Evolutionary conservation across 2,329 filamentous ascomycete species (phyloP).

Genomic region (Myrmaecium sp.): DNA sequence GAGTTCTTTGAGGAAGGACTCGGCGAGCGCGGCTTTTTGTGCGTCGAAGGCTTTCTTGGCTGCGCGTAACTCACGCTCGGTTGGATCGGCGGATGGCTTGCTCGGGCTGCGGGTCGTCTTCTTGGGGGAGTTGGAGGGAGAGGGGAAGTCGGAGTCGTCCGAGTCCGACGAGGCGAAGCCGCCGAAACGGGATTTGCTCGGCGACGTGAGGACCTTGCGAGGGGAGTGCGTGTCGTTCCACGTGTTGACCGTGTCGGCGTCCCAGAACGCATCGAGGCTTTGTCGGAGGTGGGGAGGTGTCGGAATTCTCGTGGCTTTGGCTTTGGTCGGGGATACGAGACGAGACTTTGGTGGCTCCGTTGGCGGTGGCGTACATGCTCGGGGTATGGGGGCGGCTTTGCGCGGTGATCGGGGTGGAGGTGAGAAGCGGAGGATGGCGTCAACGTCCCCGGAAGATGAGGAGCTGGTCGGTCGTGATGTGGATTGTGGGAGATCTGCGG

Average conservation of each 20-base stretch:
- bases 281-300: constrained; percentile 14
- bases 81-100: constrained; percentile 6
- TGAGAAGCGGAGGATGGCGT: constrained; percentile 14
- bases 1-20: constrained; percentile 49
- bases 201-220: constrained; percentile 16
- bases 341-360: constrained; percentile 12
- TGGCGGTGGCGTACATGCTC: constrained; percentile 15
- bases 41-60: constrained; percentile 41
- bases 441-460: constrained; percentile 9
- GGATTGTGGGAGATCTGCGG: too few relatives aligned
- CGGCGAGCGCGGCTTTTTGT: constrained; percentile 45
- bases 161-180: background rate
- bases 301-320: constrained; percentile 14
- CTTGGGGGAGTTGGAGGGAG: constrained; percentile 9
- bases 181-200: constrained; percentile 9
- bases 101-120: constrained; percentile 9
- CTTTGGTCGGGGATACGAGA: constrained; percentile 20
- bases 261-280: constrained; percentile 23
- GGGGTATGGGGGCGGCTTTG: constrained; percentile 13
- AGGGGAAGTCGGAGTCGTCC: constrained; percentile 6
- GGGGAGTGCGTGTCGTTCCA: constrained; percentile 21
- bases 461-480: constrained; percentile 16
- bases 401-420: constrained; percentile 8
- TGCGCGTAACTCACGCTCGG: constrained; percentile 11
- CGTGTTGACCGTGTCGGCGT: constrained; percentile 17